Conservation (phyloP, 495 filamentous ascomycete species). For the Immersiella caudata region DNA sequence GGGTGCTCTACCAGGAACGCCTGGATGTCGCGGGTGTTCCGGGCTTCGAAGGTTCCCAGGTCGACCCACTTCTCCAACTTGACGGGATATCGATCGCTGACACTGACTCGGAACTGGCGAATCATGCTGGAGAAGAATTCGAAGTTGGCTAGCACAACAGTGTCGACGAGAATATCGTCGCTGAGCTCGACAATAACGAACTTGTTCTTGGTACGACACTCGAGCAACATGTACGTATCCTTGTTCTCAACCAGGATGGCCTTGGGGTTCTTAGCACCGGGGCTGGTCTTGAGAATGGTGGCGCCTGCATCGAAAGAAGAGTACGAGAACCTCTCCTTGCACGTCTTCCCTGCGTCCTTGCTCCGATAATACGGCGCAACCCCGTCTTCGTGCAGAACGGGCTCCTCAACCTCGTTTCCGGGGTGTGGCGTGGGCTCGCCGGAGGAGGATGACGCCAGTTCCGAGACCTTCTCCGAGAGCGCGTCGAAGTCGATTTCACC, state of each 20-base stretch:
- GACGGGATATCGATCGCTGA: slow-evolving; percentile 90
- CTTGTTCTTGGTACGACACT: slow-evolving; percentile 85
- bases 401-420: slow-evolving; percentile 47
- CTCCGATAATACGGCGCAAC: slow-evolving; percentile 62
- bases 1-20: slow-evolving; percentile 91
- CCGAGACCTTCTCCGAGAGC: slow-evolving; percentile 49
- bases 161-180: slow-evolving; percentile 95
- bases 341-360: slow-evolving; percentile 94
- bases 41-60: slow-evolving; percentile 83
- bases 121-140: slow-evolving; percentile 99
- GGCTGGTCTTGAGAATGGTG: slow-evolving; percentile 87
- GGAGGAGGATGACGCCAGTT: slow-evolving; percentile 35
- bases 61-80: slow-evolving; percentile 91
- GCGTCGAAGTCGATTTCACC: slow-evolving; percentile 86
- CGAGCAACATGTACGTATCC: slow-evolving; percentile 97
- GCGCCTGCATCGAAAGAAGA: slow-evolving; percentile 96
- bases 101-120: slow-evolving; percentile 82
- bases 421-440: slow-evolving; percentile 38
- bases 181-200: slow-evolving; percentile 85
- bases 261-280: slow-evolving; percentile 78
- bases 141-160: slow-evolving; percentile 93
- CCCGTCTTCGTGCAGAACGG: slow-evolving; percentile 48
- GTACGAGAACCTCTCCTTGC: slow-evolving; percentile 89
- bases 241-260: slow-evolving; percentile 93
- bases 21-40: slow-evolving; percentile 90